Conservation (phyloP, 2,329 filamentous ascomycete species). For the Colletotrichum camelliae region DNA sequence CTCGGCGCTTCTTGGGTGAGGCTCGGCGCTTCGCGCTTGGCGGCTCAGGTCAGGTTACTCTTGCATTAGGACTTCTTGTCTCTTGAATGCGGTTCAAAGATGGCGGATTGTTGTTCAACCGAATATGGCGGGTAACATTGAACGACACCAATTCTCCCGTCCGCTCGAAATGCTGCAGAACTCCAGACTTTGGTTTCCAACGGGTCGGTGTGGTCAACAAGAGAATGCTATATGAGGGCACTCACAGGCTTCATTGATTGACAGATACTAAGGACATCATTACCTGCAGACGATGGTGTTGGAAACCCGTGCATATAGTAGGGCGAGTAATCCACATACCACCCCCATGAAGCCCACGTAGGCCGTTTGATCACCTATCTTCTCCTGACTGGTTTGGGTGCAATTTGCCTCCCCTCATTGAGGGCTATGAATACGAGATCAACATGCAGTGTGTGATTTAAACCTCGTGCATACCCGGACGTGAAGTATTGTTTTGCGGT, state of each 20-base stretch:
- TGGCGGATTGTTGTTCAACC: background rate
- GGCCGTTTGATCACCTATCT: background rate
- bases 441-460: background rate
- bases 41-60: background rate
- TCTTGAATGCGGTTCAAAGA: background rate
- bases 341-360: background rate
- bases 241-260: background rate
- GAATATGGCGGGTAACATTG: background rate
- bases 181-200: background rate
- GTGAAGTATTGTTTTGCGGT: background rate
- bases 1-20: conserved; percentile 17
- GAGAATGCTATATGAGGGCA: background rate
- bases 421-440: background rate
- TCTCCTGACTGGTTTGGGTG: background rate
- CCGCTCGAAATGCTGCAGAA: background rate
- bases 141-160: background rate
- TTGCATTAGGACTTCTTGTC: background rate
- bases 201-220: background rate
- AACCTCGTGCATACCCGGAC: background rate
- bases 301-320: background rate
- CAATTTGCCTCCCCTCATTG: background rate
- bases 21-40: conserved; percentile 16
- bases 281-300: background rate
- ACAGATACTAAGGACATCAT: background rate
- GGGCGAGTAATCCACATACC: background rate